These are phyloP conservation scores for Phytophthora vignae DNA, from an alignment of 352 stramenopile species.

Conservation along the genomic window DNA sequence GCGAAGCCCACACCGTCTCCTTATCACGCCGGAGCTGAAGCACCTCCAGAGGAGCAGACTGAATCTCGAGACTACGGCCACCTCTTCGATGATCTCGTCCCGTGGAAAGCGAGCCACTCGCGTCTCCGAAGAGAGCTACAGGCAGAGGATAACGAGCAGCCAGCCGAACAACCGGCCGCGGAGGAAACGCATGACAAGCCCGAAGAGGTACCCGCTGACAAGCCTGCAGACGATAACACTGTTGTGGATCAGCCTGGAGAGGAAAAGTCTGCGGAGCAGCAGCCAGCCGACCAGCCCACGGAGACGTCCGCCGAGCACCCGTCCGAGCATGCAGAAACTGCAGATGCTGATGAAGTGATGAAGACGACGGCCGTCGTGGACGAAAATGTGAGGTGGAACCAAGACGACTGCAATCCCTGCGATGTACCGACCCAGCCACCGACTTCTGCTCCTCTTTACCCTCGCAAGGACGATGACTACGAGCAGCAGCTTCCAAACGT, in stretches of 20 bases:
- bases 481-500: slow-evolving; percentile 16
- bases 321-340: not conserved
- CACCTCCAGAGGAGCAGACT: not conserved
- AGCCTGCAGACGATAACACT: not conserved
- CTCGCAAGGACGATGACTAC: slow-evolving; percentile 16
- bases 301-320: slow-evolving; percentile 1
- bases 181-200: not conserved
- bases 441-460: slow-evolving; percentile 17
- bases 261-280: not conserved
- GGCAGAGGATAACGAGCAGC: slow-evolving; percentile 6
- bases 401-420: slow-evolving; percentile 31
- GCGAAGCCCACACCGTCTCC: not conserved
- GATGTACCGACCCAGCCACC: slow-evolving; percentile 24
- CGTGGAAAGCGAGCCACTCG: slow-evolving; percentile 1
- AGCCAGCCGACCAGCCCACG: not conserved
- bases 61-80: slow-evolving; percentile 2
- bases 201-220: not conserved
- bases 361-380: slow-evolving; percentile 1
- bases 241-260: no score
- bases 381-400: slow-evolving; percentile 22
- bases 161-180: not conserved
- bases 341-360: not conserved
- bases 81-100: not conserved
- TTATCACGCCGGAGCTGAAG: not conserved
- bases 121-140: slow-evolving; percentile 18